phyloP scores from a whole-genome alignment of 2,329 filamentous ascomycete genomes.

The Alternaria tenuissima region DNA sequence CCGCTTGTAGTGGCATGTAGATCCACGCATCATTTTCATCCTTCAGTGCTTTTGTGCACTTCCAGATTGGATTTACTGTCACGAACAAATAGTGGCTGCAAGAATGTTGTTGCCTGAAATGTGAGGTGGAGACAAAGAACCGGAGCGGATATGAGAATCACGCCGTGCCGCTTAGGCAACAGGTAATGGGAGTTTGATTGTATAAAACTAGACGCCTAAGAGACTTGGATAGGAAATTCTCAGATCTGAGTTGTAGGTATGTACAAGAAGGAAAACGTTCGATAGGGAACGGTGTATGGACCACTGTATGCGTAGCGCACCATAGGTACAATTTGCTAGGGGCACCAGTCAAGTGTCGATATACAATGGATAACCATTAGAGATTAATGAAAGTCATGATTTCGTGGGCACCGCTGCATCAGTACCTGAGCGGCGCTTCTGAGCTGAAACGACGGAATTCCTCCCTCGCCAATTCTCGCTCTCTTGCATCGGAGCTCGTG shows the following conservation, averaged over 20 bases:
- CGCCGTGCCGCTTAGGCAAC: neutral
- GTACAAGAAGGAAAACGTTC: slow-evolving; percentile 2
- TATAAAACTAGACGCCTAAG: slow-evolving; percentile 1
- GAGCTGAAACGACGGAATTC: slow-evolving; percentile 34
- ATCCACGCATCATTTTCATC: neutral
- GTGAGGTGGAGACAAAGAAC: neutral
- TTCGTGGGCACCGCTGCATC: neutral
- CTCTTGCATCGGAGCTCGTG: slow-evolving; percentile 21
- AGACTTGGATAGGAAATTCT: neutral
- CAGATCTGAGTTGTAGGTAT: neutral
- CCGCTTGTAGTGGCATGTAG: neutral
- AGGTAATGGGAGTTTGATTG: neutral
- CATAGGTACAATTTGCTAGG: neutral
- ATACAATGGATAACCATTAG: neutral
- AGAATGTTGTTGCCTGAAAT: slow-evolving; percentile 15
- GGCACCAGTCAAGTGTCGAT: neutral
- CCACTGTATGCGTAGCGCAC: neutral
- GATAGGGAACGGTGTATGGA: neutral
- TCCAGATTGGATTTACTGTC: neutral
- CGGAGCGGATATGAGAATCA: slow-evolving; percentile 12
- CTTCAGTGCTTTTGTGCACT: neutral
- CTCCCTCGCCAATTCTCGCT: slow-evolving; percentile 22
- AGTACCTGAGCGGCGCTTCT: slow-evolving; percentile 19
- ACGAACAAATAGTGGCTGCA: neutral
- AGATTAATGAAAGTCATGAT: slow-evolving; percentile 1